Base-by-base conservation (phyloP, 345 rosid species). In the Excoecaria agallocha region DNA sequence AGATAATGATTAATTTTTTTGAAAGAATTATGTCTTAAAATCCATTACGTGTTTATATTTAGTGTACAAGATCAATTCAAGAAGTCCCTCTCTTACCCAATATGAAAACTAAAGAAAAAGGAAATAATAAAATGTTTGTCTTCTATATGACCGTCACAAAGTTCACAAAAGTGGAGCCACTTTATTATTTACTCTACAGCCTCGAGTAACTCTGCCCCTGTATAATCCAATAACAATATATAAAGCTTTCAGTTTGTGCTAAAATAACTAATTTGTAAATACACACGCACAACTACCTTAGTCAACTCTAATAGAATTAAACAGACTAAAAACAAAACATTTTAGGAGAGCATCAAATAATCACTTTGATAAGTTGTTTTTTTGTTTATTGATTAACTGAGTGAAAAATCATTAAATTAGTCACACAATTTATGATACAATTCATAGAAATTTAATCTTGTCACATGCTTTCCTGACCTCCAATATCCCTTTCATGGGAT, bases 141-240 rank as follows among this genome's bases (percentile, higher is more conserved):
- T 62, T 61, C 72, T 39, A 55, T 56, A 70, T 41, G 35, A 72
- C 20, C 67, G 66, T 60, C 51, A 38, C 39, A 62, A 51, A 59
- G 46, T 71, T 73, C 79, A 74, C 46, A 71, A 63, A 78, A 35
- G 82, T 66, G 67, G 68, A 69, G 64, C 83, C 76, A 72, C 66
- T 69, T 61, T 71, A 45, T 72, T 78, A 76, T 78, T 73, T 79
- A 78, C 66, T 76, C 58, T 76, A 73, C 82, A 76, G 65, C 56
- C 63, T 38, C 19, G 60, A 60, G 72, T 48, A 74, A 77, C 83
- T 74, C 75, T 69, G 37, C 74, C 59, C 82, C 84, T 78, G 71
- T 41, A 72, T 1, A 77, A 74, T 68, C 52, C 60, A 72, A 60
- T 75, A 41, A 73, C 50, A 80, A 56, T n/a, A 73, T 43, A 15